Base-by-base conservation (phyloP, 1,139 yeast species). In the Casaregolazyma suthepensis region DNA sequence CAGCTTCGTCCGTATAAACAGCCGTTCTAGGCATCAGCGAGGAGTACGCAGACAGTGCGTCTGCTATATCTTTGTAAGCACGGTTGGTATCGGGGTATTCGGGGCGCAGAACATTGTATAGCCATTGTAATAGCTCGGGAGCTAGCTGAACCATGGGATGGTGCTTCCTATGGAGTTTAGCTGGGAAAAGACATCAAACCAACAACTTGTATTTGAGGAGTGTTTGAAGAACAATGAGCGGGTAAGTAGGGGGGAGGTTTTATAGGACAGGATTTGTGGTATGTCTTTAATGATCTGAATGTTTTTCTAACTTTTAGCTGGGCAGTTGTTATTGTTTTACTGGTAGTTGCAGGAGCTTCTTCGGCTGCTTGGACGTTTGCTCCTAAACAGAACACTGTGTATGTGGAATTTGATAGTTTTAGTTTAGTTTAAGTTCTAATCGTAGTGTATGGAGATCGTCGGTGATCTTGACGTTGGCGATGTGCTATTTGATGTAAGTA, bases 391-490 rank as follows among this genome's bases (percentile, higher is more conserved):
- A 82, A 80, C 63, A 75, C 75, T 52, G 65, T 67, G 52, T 49
- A 31, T 18, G 52, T 49, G 22, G 19, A 22, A n/a, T 13, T 56
- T 77, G 83, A 67, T 65, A 13, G 43, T 5, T 5, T 26, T 26
- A 7, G 31, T 5, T 7, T 26, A 7, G 6, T 5, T 26, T 9
- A 26, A 9, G 31, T 2, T 40, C 54, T 52, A 48, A 55, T 53
- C 10, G n/a, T 49, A 80, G 85, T 37, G 97, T 91, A 46, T 90
- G 96, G 94, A 81, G 97, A 73, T 87, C 96, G 53, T 87, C 96
- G 12, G 82, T 90, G 49, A 83, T 85, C 53, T 76, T 91, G 60
- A 81, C 91, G 3, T 71, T 91, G 66, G 83, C 95, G 20, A 87
- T 90, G 96, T 86, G 90, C 76, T 90, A 80, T 69, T 76, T 90